Conservation (phyloP, 129 eudicot species). For the Silybum marianum region DNA sequence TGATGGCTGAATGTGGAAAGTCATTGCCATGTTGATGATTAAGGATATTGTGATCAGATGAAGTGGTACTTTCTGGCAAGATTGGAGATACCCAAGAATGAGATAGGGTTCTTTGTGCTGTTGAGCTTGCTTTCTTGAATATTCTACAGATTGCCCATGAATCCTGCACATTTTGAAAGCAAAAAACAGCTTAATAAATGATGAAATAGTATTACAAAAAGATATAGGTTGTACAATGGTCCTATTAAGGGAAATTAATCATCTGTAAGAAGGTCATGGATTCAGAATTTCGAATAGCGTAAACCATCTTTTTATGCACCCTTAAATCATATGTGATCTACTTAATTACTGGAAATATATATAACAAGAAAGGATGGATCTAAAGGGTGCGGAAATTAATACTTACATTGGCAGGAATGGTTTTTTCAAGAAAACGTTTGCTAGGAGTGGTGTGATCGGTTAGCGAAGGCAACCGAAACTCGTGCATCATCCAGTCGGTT, state of each 20-base stretch:
- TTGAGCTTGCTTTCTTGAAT: conserved; percentile 89
- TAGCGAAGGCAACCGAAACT: conserved; percentile 83
- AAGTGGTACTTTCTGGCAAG: conserved; percentile 36
- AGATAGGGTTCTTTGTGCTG: conserved; percentile 69
- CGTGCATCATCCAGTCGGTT: conserved; percentile 99
- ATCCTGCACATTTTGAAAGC: conserved; percentile 56
- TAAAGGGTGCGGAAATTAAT: background rate
- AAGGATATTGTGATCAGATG: conserved; percentile 31
- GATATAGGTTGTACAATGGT: too few species aligned
- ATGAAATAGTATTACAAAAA: background rate
- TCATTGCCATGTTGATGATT: conserved; percentile 37
- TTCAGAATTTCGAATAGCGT: too few species aligned
- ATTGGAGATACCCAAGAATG: conserved; percentile 84
- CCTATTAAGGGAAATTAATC: too few species aligned
- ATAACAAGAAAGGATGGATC: background rate
- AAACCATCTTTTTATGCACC: too few species aligned
- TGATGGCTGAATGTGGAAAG: conserved; percentile 41
- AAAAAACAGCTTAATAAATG: conserved; percentile 14
- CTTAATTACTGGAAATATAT: background rate
- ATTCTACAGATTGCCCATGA: conserved; percentile 98
- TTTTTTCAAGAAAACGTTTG: conserved; percentile 65
- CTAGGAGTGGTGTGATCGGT: conserved; percentile 48
- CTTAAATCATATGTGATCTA: too few species aligned
- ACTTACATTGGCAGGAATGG: conserved; percentile 80
- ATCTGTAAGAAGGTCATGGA: too few species aligned